Percentiles rank a stretch among this genome's conserved stretches.
Conservation (phyloP, 2,329 filamentous ascomycete species). For the Ophiostoma angusticollis region DNA sequence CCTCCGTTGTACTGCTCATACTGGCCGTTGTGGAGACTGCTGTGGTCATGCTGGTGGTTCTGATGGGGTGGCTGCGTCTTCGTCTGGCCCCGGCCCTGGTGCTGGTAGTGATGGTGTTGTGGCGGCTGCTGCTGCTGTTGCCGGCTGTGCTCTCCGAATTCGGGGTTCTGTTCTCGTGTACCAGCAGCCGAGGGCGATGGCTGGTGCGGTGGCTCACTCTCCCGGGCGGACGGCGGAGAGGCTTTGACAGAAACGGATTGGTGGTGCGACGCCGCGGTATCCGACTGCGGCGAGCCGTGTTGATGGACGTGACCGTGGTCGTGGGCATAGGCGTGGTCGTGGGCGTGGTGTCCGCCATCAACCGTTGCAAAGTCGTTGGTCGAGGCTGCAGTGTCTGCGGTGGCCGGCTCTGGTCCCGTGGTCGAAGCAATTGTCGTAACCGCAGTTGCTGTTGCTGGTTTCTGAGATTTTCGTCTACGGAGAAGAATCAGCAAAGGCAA, state of each 20-base stretch:
- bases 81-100: not conserved
- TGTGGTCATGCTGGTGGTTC: not conserved
- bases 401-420: too few species aligned
- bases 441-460: not conserved
- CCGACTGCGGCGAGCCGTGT: conserved; percentile 4
- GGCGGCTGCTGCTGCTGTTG: not conserved
- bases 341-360: too few species aligned
- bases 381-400: too few species aligned
- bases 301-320: not conserved
- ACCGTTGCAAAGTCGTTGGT: too few species aligned
- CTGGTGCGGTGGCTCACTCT: not conserved
- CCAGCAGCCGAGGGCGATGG: not conserved
- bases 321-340: not conserved
- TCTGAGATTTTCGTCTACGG: conserved; percentile 3
- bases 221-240: not conserved
- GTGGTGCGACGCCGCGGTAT: not conserved
- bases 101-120: not conserved
- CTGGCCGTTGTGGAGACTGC: not conserved
- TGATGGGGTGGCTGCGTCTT: not conserved
- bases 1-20: too few species aligned
- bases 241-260: not conserved
- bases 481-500: conserved; percentile 22
- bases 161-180: not conserved
- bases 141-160: too few species aligned
- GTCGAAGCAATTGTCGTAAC: not conserved